phyloP scores from a whole-genome alignment of 2,329 filamentous ascomycete species.

The Cadophora gregata region DNA sequence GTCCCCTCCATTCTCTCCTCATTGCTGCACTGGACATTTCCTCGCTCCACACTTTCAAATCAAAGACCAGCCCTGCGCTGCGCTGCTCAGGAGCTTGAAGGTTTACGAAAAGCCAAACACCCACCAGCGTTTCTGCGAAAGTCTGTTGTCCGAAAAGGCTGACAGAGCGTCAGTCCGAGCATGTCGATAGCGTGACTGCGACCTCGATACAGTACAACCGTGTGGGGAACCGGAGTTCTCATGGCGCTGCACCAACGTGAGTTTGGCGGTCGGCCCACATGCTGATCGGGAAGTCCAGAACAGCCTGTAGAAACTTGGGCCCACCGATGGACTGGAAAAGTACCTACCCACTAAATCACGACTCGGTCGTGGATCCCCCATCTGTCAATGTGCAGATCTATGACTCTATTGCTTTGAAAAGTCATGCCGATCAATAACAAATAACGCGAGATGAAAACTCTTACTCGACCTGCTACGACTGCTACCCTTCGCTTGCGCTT shows the following conservation, averaged over 20 bases:
- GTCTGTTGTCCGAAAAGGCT: neutral
- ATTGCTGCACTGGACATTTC: neutral
- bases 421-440: conserved; percentile 15
- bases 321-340: conserved; percentile 3
- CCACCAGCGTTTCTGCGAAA: conserved; percentile 15
- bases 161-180: conserved; percentile 15
- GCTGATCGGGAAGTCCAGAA: conserved; percentile 20
- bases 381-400: conserved; percentile 11
- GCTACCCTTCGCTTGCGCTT: neutral
- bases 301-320: conserved; percentile 10
- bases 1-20: neutral
- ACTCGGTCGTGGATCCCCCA: conserved; percentile 10
- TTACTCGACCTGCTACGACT: neutral
- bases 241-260: conserved; percentile 1
- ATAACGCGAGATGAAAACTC: neutral
- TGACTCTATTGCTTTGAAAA: conserved; percentile 7
- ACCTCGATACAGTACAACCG: conserved; percentile 1
- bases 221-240: neutral
- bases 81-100: conserved; percentile 2
- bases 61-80: neutral
- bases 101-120: conserved; percentile 13
- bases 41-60: neutral
- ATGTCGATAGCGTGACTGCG: conserved; percentile 5
- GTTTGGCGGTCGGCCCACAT: conserved; percentile 12
- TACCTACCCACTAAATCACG: conserved; percentile 18